Conservation (phyloP, 768 basidiomycete genomes). For the Lactifluus piperatus region DNA sequence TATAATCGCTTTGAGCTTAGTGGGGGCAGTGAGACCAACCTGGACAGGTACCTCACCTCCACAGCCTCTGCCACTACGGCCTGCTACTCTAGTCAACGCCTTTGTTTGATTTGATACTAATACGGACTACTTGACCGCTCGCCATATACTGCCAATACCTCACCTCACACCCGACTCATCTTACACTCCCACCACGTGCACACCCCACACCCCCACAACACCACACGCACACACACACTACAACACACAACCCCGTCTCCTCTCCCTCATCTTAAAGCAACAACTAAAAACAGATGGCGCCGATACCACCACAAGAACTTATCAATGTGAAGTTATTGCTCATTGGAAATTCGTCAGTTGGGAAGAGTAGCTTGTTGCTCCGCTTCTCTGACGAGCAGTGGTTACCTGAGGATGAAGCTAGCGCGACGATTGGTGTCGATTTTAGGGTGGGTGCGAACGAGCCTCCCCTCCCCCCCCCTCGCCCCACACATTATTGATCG, state of each 20-base stretch:
- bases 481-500: too few relatives aligned
- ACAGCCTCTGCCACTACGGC: not conserved
- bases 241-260: not conserved
- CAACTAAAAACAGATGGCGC: constrained; percentile 13
- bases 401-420: constrained; percentile 84
- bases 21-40: not conserved
- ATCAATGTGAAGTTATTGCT: constrained; percentile 77
- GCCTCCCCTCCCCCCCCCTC: too few relatives aligned
- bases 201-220: not conserved
- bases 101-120: too few relatives aligned
- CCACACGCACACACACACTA: not conserved
- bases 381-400: constrained; percentile 98
- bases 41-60: not conserved
- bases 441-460: constrained; percentile 50
- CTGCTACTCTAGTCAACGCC: not conserved
- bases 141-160: not conserved
- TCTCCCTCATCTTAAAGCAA: not conserved
- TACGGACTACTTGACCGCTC: not conserved
- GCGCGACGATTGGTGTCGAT: constrained; percentile 79
- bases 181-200: too few relatives aligned
- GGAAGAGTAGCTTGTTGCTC: constrained; percentile 83
- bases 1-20: not conserved
- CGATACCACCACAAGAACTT: constrained; percentile 2
- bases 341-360: constrained; percentile 85
- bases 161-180: not conserved